Evolutionary conservation across 2,329 filamentous ascomycete species (phyloP).

Genomic region (Coniochaeta sp.): DNA sequence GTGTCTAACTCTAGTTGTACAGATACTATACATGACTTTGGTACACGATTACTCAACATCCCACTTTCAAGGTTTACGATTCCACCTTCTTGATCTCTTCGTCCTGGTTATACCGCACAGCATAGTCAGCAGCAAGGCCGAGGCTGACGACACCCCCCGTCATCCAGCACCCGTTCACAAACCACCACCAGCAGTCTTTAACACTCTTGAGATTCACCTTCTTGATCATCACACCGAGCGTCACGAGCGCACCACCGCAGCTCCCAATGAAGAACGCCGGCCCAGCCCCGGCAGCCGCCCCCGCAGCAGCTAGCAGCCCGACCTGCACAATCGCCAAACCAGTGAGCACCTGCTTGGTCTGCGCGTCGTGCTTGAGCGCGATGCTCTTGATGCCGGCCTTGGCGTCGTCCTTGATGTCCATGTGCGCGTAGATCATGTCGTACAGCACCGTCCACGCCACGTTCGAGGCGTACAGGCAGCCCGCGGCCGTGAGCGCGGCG

Average conservation of each 20-base stretch:
- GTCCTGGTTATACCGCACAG: conserved; percentile 36
- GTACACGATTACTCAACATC: neutral
- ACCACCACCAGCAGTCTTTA: conserved; percentile 71
- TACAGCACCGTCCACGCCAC: conserved; percentile 83
- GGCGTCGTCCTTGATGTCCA: conserved; percentile 80
- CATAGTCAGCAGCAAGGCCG: conserved; percentile 53
- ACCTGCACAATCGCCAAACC: conserved; percentile 65
- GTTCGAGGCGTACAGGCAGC: conserved; percentile 67
- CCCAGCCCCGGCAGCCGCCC: conserved; percentile 58
- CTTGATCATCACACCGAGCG: conserved; percentile 60
- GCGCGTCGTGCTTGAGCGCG: conserved; percentile 67
- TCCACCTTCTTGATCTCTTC: conserved; percentile 8
- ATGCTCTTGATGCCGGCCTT: conserved; percentile 88
- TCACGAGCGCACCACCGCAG: conserved; percentile 55
- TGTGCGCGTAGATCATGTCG: conserved; percentile 90
- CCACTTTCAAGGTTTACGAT: neutral
- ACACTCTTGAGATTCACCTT: conserved; percentile 59
- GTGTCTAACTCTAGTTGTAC: neutral
- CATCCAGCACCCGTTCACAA: conserved; percentile 62
- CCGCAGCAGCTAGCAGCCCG: conserved; percentile 61
- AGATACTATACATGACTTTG: neutral
- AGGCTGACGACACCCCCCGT: conserved; percentile 56
- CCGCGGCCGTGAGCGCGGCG: conserved; percentile 57
- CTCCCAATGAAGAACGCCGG: conserved; percentile 62
- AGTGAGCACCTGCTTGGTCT: conserved; percentile 69